Conservation (phyloP, 768 basidiomycete species). For the Phaeotremella fagi region DNA sequence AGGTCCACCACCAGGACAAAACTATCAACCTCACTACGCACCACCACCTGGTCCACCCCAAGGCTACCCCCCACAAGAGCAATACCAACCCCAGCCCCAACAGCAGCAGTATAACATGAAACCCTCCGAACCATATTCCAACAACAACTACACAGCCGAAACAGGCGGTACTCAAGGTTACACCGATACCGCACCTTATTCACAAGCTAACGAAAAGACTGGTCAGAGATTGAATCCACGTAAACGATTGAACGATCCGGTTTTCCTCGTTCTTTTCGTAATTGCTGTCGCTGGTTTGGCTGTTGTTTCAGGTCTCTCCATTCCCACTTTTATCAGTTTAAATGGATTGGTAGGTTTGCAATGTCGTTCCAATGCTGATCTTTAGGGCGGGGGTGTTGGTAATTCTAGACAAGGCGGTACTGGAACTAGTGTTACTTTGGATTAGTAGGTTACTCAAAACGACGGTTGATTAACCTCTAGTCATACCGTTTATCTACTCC, state of each 20-base stretch:
- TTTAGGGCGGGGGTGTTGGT: too few species aligned
- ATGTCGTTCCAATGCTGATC: too few species aligned
- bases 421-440: constrained; percentile 62
- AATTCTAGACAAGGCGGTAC: constrained; percentile 47
- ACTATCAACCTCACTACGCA: constrained; percentile 8
- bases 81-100: constrained; percentile 6
- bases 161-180: constrained; percentile 8
- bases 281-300: constrained; percentile 67
- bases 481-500: constrained; percentile 69
- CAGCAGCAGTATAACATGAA: constrained; percentile 27
- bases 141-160: not conserved
- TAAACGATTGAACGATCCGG: constrained; percentile 66
- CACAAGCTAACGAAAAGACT: constrained; percentile 40
- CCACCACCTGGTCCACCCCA: constrained; percentile 10
- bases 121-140: constrained; percentile 34
- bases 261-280: constrained; percentile 68
- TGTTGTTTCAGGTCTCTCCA: constrained; percentile 62
- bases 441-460: constrained; percentile 54
- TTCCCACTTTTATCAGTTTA: constrained; percentile 60
- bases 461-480: constrained; percentile 47
- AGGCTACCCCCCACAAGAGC: constrained; percentile 1
- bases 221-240: constrained; percentile 51
- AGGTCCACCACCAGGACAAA: constrained; percentile 6
- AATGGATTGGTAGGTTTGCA: constrained; percentile 70
- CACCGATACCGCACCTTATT: constrained; percentile 36